phyloP scores from a whole-genome alignment of 2,329 filamentous ascomycete genomes.

The Fusarium sp. region DNA sequence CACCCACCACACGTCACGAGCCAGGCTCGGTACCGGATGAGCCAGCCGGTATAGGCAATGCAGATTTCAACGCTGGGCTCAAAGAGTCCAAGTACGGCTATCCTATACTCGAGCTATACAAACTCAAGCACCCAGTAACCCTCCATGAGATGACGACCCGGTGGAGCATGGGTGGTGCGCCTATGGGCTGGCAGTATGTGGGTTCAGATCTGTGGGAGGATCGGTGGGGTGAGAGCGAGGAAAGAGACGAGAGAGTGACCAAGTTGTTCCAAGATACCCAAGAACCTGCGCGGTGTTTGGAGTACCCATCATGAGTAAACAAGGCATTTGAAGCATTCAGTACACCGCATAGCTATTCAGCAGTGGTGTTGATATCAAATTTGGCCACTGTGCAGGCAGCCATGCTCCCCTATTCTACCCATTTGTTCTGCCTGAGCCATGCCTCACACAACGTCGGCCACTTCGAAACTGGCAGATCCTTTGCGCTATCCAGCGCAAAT shows the following conservation, averaged over 20 bases:
- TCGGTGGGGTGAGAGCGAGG: conserved; percentile 34
- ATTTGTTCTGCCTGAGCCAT: conserved; percentile 30
- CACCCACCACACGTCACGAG: conserved; percentile 4
- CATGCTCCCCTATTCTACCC: conserved; percentile 5
- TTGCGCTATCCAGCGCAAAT: conserved; percentile 29
- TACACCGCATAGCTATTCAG: no score
- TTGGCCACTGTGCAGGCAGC: background rate
- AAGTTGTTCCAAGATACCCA: conserved; percentile 9
- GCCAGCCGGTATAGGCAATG: conserved; percentile 44
- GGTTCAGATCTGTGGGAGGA: conserved; percentile 36
- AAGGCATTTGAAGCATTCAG: background rate
- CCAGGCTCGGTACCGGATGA: conserved; percentile 33
- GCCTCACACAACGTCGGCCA: conserved; percentile 38
- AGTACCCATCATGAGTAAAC: background rate
- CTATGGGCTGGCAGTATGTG: conserved; percentile 43
- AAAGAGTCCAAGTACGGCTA: conserved; percentile 44
- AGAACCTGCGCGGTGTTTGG: background rate
- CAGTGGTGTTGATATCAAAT: no score
- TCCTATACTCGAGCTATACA: conserved; percentile 40
- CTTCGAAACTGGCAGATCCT: conserved; percentile 29
- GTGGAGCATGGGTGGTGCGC: conserved; percentile 41
- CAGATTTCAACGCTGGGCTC: conserved; percentile 43
- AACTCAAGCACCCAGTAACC: conserved; percentile 35
- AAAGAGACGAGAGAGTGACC: conserved; percentile 1
- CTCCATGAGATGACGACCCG: conserved; percentile 38